Evolutionary conservation across 345 rosid species (phyloP).

Genomic region (Linum tenue): DNA sequence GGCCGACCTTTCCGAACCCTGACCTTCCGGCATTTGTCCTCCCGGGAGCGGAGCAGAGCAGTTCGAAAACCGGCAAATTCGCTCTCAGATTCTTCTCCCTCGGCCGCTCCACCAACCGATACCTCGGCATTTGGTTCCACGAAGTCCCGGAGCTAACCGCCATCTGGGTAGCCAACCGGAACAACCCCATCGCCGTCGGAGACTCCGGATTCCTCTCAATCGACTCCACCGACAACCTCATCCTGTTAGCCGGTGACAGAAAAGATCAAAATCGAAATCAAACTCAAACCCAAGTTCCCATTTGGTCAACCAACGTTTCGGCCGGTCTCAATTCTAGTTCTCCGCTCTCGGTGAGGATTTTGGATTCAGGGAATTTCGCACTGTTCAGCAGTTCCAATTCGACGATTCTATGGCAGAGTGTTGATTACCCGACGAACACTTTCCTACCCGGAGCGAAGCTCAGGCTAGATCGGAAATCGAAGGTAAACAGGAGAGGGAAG

Average conservation of each 20-base stretch:
- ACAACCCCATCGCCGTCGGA: neutral
- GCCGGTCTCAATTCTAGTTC: neutral
- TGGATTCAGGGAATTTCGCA: neutral
- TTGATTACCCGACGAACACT: constrained; percentile 4
- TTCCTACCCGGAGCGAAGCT: neutral
- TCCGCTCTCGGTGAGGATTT: neutral
- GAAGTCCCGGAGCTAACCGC: neutral
- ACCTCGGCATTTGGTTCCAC: neutral
- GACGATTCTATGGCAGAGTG: neutral
- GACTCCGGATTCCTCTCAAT: neutral
- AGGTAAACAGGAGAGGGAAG: no score
- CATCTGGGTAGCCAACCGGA: neutral
- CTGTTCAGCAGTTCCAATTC: neutral
- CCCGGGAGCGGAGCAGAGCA: no score
- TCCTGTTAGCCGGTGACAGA: no score
- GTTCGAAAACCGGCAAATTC: no score
- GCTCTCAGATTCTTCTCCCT: no score
- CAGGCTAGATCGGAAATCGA: neutral
- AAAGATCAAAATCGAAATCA: no score
- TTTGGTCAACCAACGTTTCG: neutral
- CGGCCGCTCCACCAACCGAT: no score
- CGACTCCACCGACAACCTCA: neutral
- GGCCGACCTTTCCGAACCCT: no score
- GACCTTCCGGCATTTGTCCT: no score
- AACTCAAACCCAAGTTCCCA: neutral